These are phyloP conservation scores for Astraeus odoratus DNA, from an alignment of 768 basidiomycete genomes.

Conservation along the genomic window DNA sequence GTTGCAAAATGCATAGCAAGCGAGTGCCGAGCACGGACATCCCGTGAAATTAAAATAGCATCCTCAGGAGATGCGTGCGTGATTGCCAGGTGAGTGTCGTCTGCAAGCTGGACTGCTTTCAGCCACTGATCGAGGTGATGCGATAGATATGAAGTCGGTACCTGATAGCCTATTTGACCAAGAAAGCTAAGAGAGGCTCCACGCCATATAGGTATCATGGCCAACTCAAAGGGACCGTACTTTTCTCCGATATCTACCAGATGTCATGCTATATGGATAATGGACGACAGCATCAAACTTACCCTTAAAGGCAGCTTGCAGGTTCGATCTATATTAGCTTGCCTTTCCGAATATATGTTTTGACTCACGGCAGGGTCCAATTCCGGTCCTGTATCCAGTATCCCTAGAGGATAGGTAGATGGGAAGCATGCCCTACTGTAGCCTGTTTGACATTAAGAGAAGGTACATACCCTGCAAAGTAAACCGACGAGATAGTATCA, in stretches of 20 bases:
- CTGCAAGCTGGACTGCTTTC: slow-evolving; percentile 15
- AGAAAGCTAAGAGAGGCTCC: slow-evolving; percentile 35
- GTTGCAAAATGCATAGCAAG: slow-evolving; percentile 41
- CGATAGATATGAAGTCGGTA: slow-evolving; percentile 12
- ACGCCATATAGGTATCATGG: slow-evolving; percentile 40
- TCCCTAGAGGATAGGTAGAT: not conserved
- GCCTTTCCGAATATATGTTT: no score
- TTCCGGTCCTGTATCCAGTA: slow-evolving; percentile 3
- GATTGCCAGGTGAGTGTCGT: slow-evolving; percentile 26
- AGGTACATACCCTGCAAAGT: slow-evolving; percentile 23
- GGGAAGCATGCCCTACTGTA: no score
- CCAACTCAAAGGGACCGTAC: slow-evolving; percentile 35
- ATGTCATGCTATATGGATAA: not conserved
- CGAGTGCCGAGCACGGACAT: slow-evolving; percentile 30
- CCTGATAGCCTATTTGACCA: slow-evolving; percentile 30
- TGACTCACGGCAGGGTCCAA: slow-evolving; percentile 2
- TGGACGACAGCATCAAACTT: not conserved
- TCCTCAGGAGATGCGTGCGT: slow-evolving; percentile 37
- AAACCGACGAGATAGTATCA: slow-evolving; percentile 9
- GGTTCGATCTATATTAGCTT: not conserved
- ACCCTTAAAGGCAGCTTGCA: not conserved
- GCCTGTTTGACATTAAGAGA: not conserved
- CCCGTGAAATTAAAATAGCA: slow-evolving; percentile 32
- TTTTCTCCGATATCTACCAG: slow-evolving; percentile 32
- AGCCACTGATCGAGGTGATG: not conserved